phyloP scores from a whole-genome alignment of 768 basidiomycete species.

The Podaxis sp. region DNA sequence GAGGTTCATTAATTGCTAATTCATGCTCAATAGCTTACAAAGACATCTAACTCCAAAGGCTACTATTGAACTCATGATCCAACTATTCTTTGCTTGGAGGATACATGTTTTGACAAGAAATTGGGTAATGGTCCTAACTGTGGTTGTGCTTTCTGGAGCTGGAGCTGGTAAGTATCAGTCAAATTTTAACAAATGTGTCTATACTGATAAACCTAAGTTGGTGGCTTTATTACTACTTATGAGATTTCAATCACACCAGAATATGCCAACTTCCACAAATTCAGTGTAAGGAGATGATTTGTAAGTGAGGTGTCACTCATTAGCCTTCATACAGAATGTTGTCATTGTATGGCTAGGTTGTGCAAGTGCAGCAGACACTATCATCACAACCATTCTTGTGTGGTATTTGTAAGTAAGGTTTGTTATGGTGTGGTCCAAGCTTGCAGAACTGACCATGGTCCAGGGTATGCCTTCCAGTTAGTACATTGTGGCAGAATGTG shows the following conservation, averaged over 20 bases:
- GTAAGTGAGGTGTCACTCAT: neutral
- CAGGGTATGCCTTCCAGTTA: constrained; percentile 8
- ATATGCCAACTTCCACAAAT: neutral
- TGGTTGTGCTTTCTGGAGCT: constrained; percentile 19
- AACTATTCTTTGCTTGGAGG: constrained; percentile 46
- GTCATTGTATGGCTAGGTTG: constrained; percentile 41
- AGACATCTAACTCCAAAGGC: constrained; percentile 18
- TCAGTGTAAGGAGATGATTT: neutral
- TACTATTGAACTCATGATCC: constrained; percentile 43
- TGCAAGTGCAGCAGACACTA: constrained; percentile 38
- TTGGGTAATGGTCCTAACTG: constrained; percentile 16
- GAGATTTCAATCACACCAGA: neutral
- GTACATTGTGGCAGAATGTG: neutral
- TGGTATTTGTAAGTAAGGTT: constrained; percentile 36
- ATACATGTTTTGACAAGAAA: constrained; percentile 28
- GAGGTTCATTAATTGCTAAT: constrained; percentile 1
- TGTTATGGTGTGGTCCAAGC: neutral
- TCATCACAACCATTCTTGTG: constrained; percentile 43
- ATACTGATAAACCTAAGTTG: neutral
- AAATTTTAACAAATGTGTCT: neutral
- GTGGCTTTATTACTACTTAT: neutral
- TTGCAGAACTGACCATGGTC: neutral
- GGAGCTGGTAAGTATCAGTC: constrained; percentile 22
- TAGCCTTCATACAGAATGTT: constrained; percentile 16
- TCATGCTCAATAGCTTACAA: too few species aligned